Conservation (phyloP, 2,329 filamentous ascomycete species). For the Aspergillus sp. region DNA sequence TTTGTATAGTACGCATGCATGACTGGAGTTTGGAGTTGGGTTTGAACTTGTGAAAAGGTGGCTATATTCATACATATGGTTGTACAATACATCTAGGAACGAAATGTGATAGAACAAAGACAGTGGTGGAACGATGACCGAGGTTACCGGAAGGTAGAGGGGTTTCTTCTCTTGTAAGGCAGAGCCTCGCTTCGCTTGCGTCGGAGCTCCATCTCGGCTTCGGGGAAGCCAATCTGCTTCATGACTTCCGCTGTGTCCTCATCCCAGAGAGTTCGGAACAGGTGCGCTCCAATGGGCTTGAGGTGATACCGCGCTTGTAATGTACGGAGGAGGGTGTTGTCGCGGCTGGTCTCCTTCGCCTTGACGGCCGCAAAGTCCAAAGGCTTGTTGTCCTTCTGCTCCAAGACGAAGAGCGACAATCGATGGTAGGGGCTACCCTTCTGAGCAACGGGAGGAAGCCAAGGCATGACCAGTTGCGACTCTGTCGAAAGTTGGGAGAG, state of each 20-base stretch:
- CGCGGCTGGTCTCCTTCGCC: constrained; percentile 52
- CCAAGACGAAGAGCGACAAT: constrained; percentile 76
- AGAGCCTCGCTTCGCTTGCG: constrained; percentile 70
- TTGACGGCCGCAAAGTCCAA: constrained; percentile 61
- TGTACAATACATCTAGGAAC: constrained; percentile 42
- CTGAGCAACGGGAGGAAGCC: constrained; percentile 82
- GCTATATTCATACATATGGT: constrained; percentile 44
- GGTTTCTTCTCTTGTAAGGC: constrained; percentile 62
- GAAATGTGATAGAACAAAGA: constrained; percentile 21
- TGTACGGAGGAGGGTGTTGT: constrained; percentile 72
- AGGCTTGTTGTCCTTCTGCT: constrained; percentile 66
- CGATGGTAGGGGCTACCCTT: constrained; percentile 92
- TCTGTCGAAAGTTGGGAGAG: constrained; percentile 61
- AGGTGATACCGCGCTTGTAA: constrained; percentile 70
- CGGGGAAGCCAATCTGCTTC: constrained; percentile 71
- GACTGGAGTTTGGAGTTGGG: constrained; percentile 29
- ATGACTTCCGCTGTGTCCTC: constrained; percentile 85
- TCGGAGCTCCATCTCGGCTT: constrained; percentile 81
- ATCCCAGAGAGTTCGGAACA: constrained; percentile 92
- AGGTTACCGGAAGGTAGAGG: constrained; percentile 44
- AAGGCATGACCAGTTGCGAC: constrained; percentile 71
- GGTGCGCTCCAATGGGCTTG: constrained; percentile 73
- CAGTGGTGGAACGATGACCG: constrained; percentile 13
- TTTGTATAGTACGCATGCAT: constrained; percentile 3
- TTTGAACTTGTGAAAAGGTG: constrained; percentile 3